phyloP scores from a whole-genome alignment of 129 eudicot genomes.

The Rutidosis leptorrhynchoides region DNA sequence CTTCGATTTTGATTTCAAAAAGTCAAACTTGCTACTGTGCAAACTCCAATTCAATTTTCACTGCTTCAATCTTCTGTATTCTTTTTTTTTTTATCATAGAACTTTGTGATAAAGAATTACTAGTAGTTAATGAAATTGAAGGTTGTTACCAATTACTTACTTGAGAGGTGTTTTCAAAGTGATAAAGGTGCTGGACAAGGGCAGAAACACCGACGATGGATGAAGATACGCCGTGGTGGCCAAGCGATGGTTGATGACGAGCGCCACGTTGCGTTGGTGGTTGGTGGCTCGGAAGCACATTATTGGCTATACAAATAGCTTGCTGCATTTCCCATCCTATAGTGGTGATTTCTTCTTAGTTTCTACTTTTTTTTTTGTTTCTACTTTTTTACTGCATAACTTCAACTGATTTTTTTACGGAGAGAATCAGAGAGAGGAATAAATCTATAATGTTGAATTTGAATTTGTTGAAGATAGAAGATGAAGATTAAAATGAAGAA shows the following conservation, averaged over 20 bases:
- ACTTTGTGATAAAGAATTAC: no score
- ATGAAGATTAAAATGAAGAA: no score
- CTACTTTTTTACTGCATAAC: no score
- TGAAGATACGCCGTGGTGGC: slow-evolving; percentile 65
- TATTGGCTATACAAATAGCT: slow-evolving; percentile 1
- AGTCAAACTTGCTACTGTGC: neutral
- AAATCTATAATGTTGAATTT: no score
- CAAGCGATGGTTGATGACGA: slow-evolving; percentile 30
- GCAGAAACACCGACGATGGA: slow-evolving; percentile 61
- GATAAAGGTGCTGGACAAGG: slow-evolving; percentile 71
- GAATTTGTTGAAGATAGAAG: no score
- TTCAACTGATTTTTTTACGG: no score
- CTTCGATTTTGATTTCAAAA: neutral
- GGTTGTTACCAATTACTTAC: slow-evolving; percentile 33
- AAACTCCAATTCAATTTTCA: neutral
- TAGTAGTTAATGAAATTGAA: neutral
- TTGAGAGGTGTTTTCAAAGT: slow-evolving; percentile 81
- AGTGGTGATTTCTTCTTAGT: no score
- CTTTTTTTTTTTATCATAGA: neutral
- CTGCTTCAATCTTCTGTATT: neutral
- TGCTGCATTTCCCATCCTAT: neutral
- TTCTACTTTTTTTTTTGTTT: no score
- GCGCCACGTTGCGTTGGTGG: slow-evolving; percentile 5
- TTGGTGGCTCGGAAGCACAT: slow-evolving; percentile 36
- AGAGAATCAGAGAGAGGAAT: no score